These are phyloP conservation scores for Talaromyces islandicus DNA, from an alignment of 2,329 filamentous ascomycete genomes.

Conservation along the genomic window DNA sequence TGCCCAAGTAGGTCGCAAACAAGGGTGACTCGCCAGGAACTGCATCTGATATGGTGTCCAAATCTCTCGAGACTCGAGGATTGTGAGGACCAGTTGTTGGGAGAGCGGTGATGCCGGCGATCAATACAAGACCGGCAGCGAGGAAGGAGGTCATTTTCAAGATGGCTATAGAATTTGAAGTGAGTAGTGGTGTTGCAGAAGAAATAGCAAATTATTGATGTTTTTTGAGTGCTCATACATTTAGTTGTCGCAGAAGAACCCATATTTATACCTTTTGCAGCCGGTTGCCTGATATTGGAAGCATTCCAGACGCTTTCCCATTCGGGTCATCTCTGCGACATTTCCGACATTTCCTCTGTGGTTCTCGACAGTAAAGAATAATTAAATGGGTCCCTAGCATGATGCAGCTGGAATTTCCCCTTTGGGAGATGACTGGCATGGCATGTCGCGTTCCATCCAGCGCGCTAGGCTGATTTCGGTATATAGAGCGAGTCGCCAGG, in stretches of 20 bases:
- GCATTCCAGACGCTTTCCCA: neutral
- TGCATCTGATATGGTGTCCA: neutral
- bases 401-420: neutral
- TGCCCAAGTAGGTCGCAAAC: neutral
- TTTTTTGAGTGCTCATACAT: neutral
- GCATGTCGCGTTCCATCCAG: neutral
- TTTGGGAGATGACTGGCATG: neutral
- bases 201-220: neutral
- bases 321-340: neutral
- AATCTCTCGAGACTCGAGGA: neutral
- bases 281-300: neutral
- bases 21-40: neutral
- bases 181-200: neutral
- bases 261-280: neutral
- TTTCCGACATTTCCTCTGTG: neutral
- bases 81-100: neutral
- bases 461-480: neutral
- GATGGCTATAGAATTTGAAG: neutral
- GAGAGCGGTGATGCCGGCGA: neutral
- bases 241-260: neutral
- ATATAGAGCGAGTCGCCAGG: neutral
- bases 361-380: neutral
- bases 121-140: neutral
- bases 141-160: neutral
- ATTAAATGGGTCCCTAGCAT: neutral